phyloP scores from a whole-genome alignment of 768 basidiomycete species.

The Boletus barrowsii region DNA sequence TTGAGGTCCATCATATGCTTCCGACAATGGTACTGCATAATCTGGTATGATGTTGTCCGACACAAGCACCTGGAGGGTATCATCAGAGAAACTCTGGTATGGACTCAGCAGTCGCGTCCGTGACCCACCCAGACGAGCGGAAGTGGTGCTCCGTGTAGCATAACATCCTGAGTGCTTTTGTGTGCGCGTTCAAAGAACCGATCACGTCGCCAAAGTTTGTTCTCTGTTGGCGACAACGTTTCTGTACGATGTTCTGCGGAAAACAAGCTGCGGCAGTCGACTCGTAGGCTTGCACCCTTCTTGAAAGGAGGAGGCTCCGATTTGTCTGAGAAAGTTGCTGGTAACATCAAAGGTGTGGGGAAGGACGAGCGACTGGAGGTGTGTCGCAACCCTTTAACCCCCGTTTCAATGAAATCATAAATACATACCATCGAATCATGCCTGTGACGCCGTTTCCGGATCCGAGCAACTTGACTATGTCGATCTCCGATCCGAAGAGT shows the following conservation, averaged over 20 bases:
- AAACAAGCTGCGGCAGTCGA: slow-evolving; percentile 24
- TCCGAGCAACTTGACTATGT: neutral
- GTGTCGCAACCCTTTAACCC: slow-evolving; percentile 4
- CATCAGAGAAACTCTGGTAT: neutral
- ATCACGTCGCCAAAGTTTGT: neutral
- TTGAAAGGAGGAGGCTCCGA: slow-evolving; percentile 17
- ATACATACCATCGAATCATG: neutral
- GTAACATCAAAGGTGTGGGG: slow-evolving; percentile 13
- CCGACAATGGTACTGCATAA: slow-evolving; percentile 27
- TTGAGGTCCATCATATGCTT: slow-evolving; percentile 25
- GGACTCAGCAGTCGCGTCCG: too few species aligned
- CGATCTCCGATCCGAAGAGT: neutral
- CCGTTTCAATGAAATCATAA: neutral
- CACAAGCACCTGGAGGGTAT: slow-evolving; percentile 20
- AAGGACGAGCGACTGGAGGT: slow-evolving; percentile 1
- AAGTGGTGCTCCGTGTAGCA: slow-evolving; percentile 22
- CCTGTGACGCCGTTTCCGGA: neutral
- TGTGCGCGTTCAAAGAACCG: neutral
- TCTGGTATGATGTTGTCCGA: slow-evolving; percentile 28
- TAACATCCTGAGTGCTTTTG: slow-evolving; percentile 12
- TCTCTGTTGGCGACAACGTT: neutral
- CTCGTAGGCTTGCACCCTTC: slow-evolving; percentile 11
- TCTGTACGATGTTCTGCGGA: neutral
- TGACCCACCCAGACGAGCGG: slow-evolving; percentile 27
- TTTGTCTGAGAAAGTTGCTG: slow-evolving; percentile 8